Evolutionary conservation across 805 yeast species (phyloP), one percentile per base, ranked within the genome.

Genomic region (Saccharomycopsis malanga): DNA sequence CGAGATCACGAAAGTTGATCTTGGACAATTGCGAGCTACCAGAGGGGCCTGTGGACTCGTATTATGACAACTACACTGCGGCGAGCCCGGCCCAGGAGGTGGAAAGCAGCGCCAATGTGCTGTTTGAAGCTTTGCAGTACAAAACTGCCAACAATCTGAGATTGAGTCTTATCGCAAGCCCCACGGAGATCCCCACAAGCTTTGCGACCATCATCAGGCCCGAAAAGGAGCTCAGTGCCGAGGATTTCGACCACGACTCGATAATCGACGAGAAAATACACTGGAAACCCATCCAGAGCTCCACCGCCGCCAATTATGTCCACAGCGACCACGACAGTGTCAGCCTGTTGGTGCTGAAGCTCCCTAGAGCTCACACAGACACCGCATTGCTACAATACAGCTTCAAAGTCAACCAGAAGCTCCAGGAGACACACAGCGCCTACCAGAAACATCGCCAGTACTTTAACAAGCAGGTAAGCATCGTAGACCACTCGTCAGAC

Each of bases 321-420:
- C 7, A 27, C 30, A 27, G 30, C 30, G 12, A 12, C 30, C 7
- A 7, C 30, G 30, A 27, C 30, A 9, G 10, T 12, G 12, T 27
- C 30, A 12, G 12, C 30, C 7, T 7, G 30, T 12, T 27, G 10
- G 12, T 27, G 10, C 10, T 9, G 10, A 27, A 7, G 10, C 30
- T 27, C 30, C 43, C 43, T 9, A 17, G 22, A 20, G 17, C 18
- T 7, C 18, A 39, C 9, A 25, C 43, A 7, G 22, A 39, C 18
- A 39, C 43, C 43, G 43, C 43, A 6, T 14, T 24, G 7, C 22
- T 39, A 17, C 43, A 39, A 17, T 10, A 22, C 22, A 22, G 15
- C 20, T 22, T 9, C 14, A 39, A 12, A 17, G n/a, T 21, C 12
- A 20, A 29, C 21, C 14, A 10, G 12, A 39, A 23, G 39, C 22